phyloP scores from a whole-genome alignment of 805 yeast species.

The Ogataea siamensis region DNA sequence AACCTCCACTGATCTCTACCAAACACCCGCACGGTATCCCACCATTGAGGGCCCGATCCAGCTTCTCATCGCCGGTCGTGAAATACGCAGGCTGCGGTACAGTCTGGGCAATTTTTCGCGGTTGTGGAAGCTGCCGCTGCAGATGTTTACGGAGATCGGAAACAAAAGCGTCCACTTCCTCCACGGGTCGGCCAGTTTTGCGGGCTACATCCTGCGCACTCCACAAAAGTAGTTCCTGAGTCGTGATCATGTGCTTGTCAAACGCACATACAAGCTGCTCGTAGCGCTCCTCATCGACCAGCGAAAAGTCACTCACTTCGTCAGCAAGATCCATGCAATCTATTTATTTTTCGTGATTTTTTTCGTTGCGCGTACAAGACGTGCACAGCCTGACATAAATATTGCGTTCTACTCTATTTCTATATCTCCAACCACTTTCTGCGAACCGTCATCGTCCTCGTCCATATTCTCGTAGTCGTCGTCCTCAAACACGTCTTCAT shows the following conservation, averaged over 20 bases:
- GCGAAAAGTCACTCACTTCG: constrained; percentile 26
- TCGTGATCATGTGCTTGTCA: constrained; percentile 33
- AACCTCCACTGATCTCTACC: constrained; percentile 80
- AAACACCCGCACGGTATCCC: constrained; percentile 56
- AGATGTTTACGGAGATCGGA: constrained; percentile 15
- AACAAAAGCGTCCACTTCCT: constrained; percentile 29
- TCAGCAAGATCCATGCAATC: constrained; percentile 19
- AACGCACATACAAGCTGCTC: constrained; percentile 30
- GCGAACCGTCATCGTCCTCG: constrained; percentile 24
- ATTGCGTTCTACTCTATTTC: constrained; percentile 28
- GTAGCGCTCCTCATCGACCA: constrained; percentile 36
- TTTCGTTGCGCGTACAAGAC: constrained; percentile 1
- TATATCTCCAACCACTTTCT: constrained; percentile 38
- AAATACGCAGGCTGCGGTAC: constrained; percentile 23
- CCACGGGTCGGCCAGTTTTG: constrained; percentile 33
- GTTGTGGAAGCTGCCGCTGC: constrained; percentile 1
- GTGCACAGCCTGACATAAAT: constrained; percentile 4
- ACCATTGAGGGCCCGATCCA: constrained; percentile 48
- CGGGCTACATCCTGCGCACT: constrained; percentile 35
- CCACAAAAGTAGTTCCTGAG: constrained; percentile 41
- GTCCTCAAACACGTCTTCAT: constrained; percentile 40
- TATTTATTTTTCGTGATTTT: constrained; percentile 2
- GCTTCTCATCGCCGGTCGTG: constrained; percentile 50
- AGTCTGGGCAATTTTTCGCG: constrained; percentile 1
- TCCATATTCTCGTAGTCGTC: constrained; percentile 39